Evolutionary conservation across 192 early-diverging fungal species (phyloP).

Genomic region (Haplosporangium gracile): DNA sequence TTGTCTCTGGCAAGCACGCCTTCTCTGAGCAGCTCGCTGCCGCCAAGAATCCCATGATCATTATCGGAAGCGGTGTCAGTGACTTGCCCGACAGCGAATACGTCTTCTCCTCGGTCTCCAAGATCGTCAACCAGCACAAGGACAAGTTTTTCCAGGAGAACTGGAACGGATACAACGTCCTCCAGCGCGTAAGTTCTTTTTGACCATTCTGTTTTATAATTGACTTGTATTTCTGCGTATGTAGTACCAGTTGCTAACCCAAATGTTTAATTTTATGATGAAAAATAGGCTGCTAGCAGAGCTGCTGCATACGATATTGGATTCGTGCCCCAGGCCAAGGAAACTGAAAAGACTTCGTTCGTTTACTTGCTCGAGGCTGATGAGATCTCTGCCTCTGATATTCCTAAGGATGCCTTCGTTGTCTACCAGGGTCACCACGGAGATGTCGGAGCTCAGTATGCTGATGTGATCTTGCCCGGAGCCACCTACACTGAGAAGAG

Average conservation of each 20-base stretch:
- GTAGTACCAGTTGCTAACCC: not conserved
- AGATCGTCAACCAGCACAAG: conserved; percentile 77
- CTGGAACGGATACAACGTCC: conserved; percentile 93
- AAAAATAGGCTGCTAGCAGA: conserved; percentile 79
- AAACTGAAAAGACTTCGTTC: conserved; percentile 69
- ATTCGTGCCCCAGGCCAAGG: conserved; percentile 74
- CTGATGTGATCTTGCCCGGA: conserved; percentile 96
- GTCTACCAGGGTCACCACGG: conserved; percentile 99
- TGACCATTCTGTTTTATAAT: not conserved
- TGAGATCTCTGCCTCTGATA: conserved; percentile 78
- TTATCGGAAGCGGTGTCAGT: conserved; percentile 86
- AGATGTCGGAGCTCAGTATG: conserved; percentile 93
- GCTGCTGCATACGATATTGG: conserved; percentile 94
- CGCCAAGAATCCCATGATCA: conserved; percentile 94
- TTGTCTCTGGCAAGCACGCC: conserved; percentile 76
- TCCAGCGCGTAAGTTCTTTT: conserved; percentile 80
- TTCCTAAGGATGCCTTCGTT: conserved; percentile 93
- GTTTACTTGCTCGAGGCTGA: conserved; percentile 96
- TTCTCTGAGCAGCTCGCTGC: conserved; percentile 81
- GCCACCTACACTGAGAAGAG: conserved; percentile 97
- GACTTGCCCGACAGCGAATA: conserved; percentile 83
- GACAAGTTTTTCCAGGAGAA: conserved; percentile 76
- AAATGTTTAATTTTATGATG: not conserved
- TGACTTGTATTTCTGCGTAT: not conserved
- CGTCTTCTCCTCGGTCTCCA: conserved; percentile 80